These are phyloP conservation scores for Ophiocordyceps robertsii DNA, from an alignment of 2,329 filamentous ascomycete species.

Conservation along the genomic window DNA sequence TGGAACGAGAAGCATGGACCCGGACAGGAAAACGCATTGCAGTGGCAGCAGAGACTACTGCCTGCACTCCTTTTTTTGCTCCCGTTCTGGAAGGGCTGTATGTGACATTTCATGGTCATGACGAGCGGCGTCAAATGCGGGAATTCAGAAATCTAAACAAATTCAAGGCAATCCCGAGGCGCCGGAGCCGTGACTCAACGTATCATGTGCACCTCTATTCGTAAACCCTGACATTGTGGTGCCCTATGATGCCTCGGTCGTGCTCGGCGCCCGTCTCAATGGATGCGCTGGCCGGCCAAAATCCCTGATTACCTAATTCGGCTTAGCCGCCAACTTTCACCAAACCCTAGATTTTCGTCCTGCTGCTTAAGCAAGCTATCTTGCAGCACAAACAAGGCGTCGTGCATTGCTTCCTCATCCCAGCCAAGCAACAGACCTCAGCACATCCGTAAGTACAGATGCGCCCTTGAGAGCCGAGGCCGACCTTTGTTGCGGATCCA, in stretches of 20 bases:
- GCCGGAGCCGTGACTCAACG: not conserved
- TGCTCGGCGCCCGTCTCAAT: not conserved
- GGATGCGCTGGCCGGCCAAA: not conserved
- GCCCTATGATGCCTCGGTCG: not conserved
- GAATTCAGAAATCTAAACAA: conserved; percentile 36
- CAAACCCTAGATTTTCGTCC: conserved; percentile 33
- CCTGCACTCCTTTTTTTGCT: conserved; percentile 44
- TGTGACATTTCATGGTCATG: conserved; percentile 45
- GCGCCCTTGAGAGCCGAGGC: conserved; percentile 4
- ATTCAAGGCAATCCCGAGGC: conserved; percentile 20
- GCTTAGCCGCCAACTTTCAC: conserved; percentile 22
- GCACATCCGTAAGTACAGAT: conserved; percentile 21
- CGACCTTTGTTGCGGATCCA: not conserved
- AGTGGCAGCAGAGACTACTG: conserved; percentile 35
- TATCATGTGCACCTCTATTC: not conserved
- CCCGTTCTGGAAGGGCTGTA: conserved; percentile 47
- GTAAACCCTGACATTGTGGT: not conserved
- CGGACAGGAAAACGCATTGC: conserved; percentile 21
- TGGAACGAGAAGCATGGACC: conserved; percentile 23
- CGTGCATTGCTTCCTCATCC: conserved; percentile 14
- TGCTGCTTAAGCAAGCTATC: conserved; percentile 9
- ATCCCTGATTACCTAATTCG: conserved; percentile 25
- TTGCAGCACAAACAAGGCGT: conserved; percentile 24
- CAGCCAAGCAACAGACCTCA: conserved; percentile 19
- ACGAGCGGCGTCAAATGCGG: conserved; percentile 55